phyloP scores from a whole-genome alignment of 2,329 filamentous ascomycete genomes.

The Phyllachora maydis region DNA sequence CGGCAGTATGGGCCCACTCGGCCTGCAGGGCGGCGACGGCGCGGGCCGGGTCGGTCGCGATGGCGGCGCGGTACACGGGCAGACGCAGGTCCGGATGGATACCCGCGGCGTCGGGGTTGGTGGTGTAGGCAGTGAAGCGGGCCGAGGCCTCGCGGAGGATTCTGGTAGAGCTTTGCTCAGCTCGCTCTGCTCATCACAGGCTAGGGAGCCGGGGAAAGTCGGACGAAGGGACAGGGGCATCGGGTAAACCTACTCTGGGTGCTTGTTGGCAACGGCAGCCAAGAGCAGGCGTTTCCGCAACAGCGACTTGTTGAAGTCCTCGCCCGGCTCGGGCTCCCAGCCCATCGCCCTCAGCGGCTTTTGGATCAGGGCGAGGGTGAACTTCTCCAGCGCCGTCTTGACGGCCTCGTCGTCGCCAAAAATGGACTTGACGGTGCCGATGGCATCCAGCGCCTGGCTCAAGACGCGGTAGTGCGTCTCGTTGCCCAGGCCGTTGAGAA shows the following conservation, averaged over 20 bases:
- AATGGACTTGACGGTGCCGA: slow-evolving; percentile 62
- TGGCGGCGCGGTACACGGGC: slow-evolving; percentile 59
- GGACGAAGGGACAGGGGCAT: slow-evolving; percentile 2
- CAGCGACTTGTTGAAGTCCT: slow-evolving; percentile 67
- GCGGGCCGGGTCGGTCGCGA: slow-evolving; percentile 47
- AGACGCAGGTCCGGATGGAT: slow-evolving; percentile 68
- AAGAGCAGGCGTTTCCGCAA: slow-evolving; percentile 65
- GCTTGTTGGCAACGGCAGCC: slow-evolving; percentile 54
- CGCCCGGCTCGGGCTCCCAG: slow-evolving; percentile 61
- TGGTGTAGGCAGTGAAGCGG: slow-evolving; percentile 63
- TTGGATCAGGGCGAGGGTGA: slow-evolving; percentile 56
- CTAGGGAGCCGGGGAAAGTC: too few species aligned
- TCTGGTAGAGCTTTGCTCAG: slow-evolving; percentile 15
- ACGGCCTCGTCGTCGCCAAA: slow-evolving; percentile 61
- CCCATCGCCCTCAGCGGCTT: slow-evolving; percentile 61
- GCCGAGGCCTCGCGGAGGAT: slow-evolving; percentile 53
- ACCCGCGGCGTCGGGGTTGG: slow-evolving; percentile 42
- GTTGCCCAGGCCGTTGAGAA: slow-evolving; percentile 64
- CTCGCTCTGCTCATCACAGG: slow-evolving; percentile 1
- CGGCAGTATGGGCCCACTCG: slow-evolving; percentile 65
- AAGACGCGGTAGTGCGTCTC: slow-evolving; percentile 81
- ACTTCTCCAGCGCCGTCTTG: slow-evolving; percentile 53
- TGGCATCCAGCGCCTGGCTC: slow-evolving; percentile 61
- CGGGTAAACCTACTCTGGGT: slow-evolving; percentile 40
- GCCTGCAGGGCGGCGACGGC: slow-evolving; percentile 59